Conservation (phyloP, 768 basidiomycete species). For the Russula vinacea region DNA sequence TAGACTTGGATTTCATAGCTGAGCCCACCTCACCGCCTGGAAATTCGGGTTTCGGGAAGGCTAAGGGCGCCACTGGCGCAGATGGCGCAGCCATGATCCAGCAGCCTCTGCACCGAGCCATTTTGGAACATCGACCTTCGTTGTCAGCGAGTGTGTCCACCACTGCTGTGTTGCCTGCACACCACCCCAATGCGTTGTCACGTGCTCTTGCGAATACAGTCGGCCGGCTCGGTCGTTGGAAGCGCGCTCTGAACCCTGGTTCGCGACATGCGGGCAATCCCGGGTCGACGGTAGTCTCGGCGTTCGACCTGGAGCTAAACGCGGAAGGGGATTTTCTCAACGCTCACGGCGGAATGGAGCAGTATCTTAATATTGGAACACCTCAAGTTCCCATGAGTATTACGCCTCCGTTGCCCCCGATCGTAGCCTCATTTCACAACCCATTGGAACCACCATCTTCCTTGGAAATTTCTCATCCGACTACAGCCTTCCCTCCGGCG, state of each 20-base stretch:
- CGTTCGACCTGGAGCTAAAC: constrained; percentile 66
- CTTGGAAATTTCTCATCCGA: constrained; percentile 2
- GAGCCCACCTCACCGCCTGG: constrained; percentile 41
- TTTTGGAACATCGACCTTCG: constrained; percentile 46
- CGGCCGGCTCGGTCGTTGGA: constrained; percentile 79
- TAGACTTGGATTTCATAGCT: constrained; percentile 73
- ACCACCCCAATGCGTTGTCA: constrained; percentile 59
- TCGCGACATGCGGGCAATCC: constrained; percentile 36
- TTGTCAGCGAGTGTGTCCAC: constrained; percentile 39
- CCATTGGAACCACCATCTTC: constrained; percentile 22
- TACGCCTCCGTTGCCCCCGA: constrained; percentile 24
- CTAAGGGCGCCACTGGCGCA: constrained; percentile 13
- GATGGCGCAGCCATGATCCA: constrained; percentile 45
- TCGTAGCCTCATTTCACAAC: constrained; percentile 21
- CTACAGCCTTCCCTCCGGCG: background rate
- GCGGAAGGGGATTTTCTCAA: constrained; percentile 59
- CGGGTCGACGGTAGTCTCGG: constrained; percentile 51
- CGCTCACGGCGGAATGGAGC: constrained; percentile 61
- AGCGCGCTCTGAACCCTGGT: constrained; percentile 63
- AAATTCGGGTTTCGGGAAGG: constrained; percentile 25
- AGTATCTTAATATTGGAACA: constrained; percentile 55
- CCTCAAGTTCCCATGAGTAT: background rate
- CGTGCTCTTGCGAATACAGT: constrained; percentile 79
- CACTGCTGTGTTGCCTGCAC: constrained; percentile 49
- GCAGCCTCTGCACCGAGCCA: constrained; percentile 54